Base-by-base conservation (phyloP, 257 asterid genomes). In the Solanum clarkiae region DNA sequence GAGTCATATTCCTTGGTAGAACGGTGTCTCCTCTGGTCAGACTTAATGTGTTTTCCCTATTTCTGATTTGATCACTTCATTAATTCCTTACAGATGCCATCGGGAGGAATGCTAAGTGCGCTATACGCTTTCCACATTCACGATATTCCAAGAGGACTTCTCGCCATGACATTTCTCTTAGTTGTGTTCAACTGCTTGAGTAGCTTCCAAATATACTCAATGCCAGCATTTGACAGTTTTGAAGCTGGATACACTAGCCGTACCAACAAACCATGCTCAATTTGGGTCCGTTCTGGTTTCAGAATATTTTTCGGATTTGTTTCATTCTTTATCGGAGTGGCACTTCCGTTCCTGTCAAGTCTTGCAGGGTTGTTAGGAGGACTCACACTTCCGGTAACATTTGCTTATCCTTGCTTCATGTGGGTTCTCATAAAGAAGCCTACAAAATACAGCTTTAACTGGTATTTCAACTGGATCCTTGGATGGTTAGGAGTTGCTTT, bases 351-450 rank as follows among this genome's bases (percentile, higher is more conserved):
- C 90, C 85, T 97, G 85, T 95, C 99, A 7, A 95, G 99, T 90
- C 93, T 97, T 11, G 99, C 99, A 0, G 99, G 99, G 5, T 87
- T 97, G 84, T 88, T 95, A 15, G 98, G 98, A 56, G 99, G 99
- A 49, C 96, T 97, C 15, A 97, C 99, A 9, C 95, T 97, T 5
- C 99, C 99, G 0, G 99, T 95, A n/a, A 97, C 99, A 3, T 97
- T 97, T 22, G 99, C 99, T 1, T 97, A 97, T 92, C 99, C 99
- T 26, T 95, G 98, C 91, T 97, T 97, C 92, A 97, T 95, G 98
- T 97, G 98, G 99, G 92, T 90, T 65, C 97, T 95, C 29, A 93
- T 97, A 4, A 95, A 95, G 79, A 95, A 88, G 91, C 98, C 98
- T 16, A 81, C 86, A 29, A 97, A 93, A 88, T 92, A 89, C 72